phyloP scores from a whole-genome alignment of 2,329 filamentous ascomycete species.

The Parafenestella ontariensis region DNA sequence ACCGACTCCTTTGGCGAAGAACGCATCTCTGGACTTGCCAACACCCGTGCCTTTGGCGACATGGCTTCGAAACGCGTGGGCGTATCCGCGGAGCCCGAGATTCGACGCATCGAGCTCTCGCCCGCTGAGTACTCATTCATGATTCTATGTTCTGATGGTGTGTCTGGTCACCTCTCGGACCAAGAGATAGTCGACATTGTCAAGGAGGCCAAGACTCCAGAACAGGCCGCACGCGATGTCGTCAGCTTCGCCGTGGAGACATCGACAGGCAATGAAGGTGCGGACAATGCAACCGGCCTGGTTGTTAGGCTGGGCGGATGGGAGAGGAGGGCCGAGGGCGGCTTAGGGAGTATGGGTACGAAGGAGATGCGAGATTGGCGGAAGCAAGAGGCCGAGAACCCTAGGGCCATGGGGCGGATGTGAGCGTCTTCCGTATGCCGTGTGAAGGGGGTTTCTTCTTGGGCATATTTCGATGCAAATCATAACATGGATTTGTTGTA shows the following conservation, averaged over 20 bases:
- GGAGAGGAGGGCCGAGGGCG: constrained; percentile 79
- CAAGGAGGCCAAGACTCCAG: constrained; percentile 91
- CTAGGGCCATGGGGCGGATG: constrained; percentile 73
- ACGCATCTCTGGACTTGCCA: constrained; percentile 90
- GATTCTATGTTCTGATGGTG: constrained; percentile 86
- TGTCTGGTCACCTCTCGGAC: constrained; percentile 84
- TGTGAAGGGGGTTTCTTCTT: no score
- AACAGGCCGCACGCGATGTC: constrained; percentile 79
- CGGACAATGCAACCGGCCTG: constrained; percentile 69
- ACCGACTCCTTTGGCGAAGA: constrained; percentile 98
- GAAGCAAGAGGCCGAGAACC: constrained; percentile 80
- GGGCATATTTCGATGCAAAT: constrained; percentile 1
- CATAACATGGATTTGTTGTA: constrained; percentile 10
- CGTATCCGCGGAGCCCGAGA: constrained; percentile 91
- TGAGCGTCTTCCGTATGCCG: no score
- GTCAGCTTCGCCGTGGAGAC: constrained; percentile 91
- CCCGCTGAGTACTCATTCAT: constrained; percentile 90
- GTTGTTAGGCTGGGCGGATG: constrained; percentile 70
- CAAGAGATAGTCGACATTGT: constrained; percentile 96
- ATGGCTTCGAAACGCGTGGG: constrained; percentile 90
- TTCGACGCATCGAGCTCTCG: constrained; percentile 77
- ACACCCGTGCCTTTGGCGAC: constrained; percentile 93
- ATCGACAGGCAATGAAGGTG: constrained; percentile 55
- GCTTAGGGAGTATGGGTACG: constrained; percentile 85
- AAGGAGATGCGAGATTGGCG: constrained; percentile 90